Conservation (phyloP, 2,329 filamentous ascomycete species). For the Diaporthe capsici region DNA sequence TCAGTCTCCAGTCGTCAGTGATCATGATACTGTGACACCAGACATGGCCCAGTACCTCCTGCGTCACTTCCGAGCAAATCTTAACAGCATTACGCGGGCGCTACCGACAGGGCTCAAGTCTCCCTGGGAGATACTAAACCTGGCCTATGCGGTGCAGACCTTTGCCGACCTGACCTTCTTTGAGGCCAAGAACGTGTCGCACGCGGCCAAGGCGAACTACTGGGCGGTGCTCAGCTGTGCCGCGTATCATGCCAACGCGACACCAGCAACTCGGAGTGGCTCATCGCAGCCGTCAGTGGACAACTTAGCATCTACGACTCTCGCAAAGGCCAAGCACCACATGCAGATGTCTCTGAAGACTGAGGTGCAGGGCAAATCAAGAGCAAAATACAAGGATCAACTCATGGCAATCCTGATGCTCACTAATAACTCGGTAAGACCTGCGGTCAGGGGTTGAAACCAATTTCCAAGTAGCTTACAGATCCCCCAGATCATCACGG, state of each 20-base stretch:
- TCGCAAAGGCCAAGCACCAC: background rate
- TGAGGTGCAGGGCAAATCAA: background rate
- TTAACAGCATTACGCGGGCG: background rate
- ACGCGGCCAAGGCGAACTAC: conserved; percentile 4
- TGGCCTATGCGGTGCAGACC: background rate
- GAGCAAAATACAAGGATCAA: conserved; percentile 23
- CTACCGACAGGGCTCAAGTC: conserved; percentile 10
- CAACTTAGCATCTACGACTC: background rate
- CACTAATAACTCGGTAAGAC: conserved; percentile 13
- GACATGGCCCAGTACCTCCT: background rate
- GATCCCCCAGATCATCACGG: background rate
- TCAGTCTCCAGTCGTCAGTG: background rate
- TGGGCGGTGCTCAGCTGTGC: conserved; percentile 19
- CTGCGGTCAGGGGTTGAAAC: no score
- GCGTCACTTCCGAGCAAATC: conserved; percentile 11
- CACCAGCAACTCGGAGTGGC: background rate
- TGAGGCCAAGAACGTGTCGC: background rate
- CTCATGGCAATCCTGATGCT: conserved; percentile 16
- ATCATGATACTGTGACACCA: background rate
- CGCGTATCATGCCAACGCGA: background rate
- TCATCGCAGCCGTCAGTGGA: background rate
- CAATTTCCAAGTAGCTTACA: background rate
- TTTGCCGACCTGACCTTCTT: conserved; percentile 11
- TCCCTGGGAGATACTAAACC: conserved; percentile 3
- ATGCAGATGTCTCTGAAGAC: conserved; percentile 12